Evolutionary conservation across 805 yeast genomes (phyloP), one percentile per base, ranked within the genome.

Genomic region (Kazachstania viticola): DNA sequence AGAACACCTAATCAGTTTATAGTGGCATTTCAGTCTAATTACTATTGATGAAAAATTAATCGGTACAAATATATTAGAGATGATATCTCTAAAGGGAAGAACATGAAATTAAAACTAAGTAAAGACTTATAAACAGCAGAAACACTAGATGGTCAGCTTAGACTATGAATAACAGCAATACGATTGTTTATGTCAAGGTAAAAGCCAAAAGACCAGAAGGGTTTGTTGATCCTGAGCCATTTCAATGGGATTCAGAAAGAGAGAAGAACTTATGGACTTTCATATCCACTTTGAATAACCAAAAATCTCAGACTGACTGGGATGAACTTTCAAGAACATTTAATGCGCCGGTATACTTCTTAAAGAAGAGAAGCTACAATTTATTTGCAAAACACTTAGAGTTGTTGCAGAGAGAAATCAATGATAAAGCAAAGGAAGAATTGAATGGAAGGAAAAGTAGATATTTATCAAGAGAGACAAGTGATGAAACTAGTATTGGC

Each of bases 121-220:
- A n/a, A n/a, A n/a, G n/a, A n/a, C n/a, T n/a, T n/a, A n/a, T n/a
- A n/a, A n/a, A n/a, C n/a, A n/a, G n/a, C n/a, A n/a, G n/a, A n/a
- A n/a, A n/a, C n/a, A n/a, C n/a, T n/a, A n/a, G n/a, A n/a, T n/a
- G n/a, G n/a, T n/a, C n/a, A n/a, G n/a, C n/a, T 11, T 19, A 19
- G 7, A 11, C 7, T 12, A 54, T 53, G 59, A 42, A 53, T 35
- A 46, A 46, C 25, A 31, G 31, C 12, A 54, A 54, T 33, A 57
- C 59, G 1, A 40, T 56, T 7, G 68, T 68, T 4, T 68, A 66
- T 40, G 51, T 69, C 23, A 59, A 69, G 28, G 59, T 65, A 12
- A 62, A 64, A 17, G 60, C 61, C 5, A 48, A 56, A n/a, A 49
- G 70, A 21, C 56, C 56, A 3, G 46, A 51, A n/a, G 64, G 59